These are phyloP conservation scores for Nemania sp. DNA, from an alignment of 2,329 filamentous ascomycete species.

Conservation along the genomic window DNA sequence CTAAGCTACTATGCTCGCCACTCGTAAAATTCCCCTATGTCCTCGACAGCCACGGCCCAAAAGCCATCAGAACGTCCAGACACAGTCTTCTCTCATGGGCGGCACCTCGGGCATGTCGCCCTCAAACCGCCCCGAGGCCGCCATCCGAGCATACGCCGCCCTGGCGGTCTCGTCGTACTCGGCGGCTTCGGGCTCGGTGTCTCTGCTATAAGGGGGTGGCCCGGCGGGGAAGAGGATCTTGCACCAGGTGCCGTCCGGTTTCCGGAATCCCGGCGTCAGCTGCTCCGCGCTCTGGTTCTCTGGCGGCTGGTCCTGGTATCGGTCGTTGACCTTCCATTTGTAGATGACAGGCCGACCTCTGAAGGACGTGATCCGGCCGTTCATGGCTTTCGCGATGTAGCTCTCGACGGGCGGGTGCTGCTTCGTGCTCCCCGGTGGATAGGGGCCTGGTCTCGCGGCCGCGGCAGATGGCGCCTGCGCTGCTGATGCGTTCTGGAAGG, in stretches of 20 bases:
- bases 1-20: neutral
- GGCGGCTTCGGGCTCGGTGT: conserved; percentile 61
- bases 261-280: conserved; percentile 53
- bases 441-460: conserved; percentile 41
- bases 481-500: neutral
- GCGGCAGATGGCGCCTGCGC: conserved; percentile 3
- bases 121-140: conserved; percentile 68
- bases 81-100: conserved; percentile 75
- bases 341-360: conserved; percentile 68
- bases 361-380: conserved; percentile 59
- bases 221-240: conserved; percentile 77
- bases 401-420: conserved; percentile 51
- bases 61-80: conserved; percentile 67
- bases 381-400: conserved; percentile 50
- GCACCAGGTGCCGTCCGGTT: conserved; percentile 59
- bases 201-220: conserved; percentile 64
- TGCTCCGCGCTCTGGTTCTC: conserved; percentile 9
- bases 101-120: conserved; percentile 78
- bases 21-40: conserved; percentile 5
- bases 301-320: conserved; percentile 30
- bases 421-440: conserved; percentile 49
- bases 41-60: neutral
- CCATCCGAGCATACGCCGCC: conserved; percentile 67
- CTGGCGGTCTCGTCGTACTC: conserved; percentile 64
- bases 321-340: conserved; percentile 43